These are phyloP conservation scores for Pyracantha coccinea DNA, from an alignment of 331 rosid species.

Conservation along the genomic window DNA sequence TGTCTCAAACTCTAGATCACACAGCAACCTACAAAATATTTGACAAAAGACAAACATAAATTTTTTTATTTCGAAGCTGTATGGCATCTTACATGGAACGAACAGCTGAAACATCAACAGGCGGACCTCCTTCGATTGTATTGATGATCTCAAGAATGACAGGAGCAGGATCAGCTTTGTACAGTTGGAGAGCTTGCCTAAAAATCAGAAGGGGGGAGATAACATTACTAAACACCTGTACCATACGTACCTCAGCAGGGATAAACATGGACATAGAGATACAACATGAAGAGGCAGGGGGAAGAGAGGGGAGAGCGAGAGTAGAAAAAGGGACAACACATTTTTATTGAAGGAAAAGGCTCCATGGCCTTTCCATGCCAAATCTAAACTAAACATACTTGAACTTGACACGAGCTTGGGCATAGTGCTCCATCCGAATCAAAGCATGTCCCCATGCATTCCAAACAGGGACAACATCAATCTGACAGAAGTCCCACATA, in stretches of 20 bases:
- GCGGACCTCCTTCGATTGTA: slow-evolving; percentile 96
- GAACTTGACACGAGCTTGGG: slow-evolving; percentile 95
- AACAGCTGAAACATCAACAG: slow-evolving; percentile 91
- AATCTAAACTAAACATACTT: slow-evolving; percentile 50
- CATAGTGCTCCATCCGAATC: slow-evolving; percentile 95
- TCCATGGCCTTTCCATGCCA: neutral
- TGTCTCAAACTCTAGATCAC: slow-evolving; percentile 11
- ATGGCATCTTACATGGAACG: slow-evolving; percentile 85
- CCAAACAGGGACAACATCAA: slow-evolving; percentile 98
- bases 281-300: too few species aligned
- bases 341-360: too few species aligned
- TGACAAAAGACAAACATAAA: slow-evolving; percentile 1
- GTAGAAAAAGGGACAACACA: too few species aligned
- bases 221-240: slow-evolving; percentile 1
- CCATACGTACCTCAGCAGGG: neutral
- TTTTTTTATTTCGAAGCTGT: slow-evolving; percentile 17
- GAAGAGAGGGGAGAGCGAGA: too few species aligned
- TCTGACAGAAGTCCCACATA: slow-evolving; percentile 43
- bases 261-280: too few species aligned
- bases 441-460: slow-evolving; percentile 99
- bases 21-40: neutral
- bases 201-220: slow-evolving; percentile 18
- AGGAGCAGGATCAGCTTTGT: slow-evolving; percentile 78
- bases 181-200: slow-evolving; percentile 98
- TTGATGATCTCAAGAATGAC: slow-evolving; percentile 77